phyloP scores from a whole-genome alignment of 345 rosid genomes.

The Gossypium arboreum region DNA sequence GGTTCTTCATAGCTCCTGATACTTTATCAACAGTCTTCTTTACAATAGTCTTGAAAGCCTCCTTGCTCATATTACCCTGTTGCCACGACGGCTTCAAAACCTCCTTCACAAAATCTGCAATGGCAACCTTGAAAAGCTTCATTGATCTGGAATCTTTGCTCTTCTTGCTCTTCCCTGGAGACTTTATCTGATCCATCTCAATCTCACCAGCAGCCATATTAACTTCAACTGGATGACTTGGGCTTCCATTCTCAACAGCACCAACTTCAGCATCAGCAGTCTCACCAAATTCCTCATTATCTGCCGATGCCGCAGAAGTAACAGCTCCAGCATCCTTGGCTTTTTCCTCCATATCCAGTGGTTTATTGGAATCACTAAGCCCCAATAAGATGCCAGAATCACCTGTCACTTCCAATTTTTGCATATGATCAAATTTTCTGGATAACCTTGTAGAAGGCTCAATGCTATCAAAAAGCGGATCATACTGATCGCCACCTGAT shows the following conservation, averaged over 20 bases:
- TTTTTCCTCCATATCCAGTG: slow-evolving; percentile 57
- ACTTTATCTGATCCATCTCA: slow-evolving; percentile 58
- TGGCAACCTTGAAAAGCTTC: slow-evolving; percentile 67
- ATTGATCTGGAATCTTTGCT: slow-evolving; percentile 59
- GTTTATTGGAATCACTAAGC: slow-evolving; percentile 43
- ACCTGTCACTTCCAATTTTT: slow-evolving; percentile 39
- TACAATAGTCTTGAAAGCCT: slow-evolving; percentile 86
- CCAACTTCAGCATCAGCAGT: slow-evolving; percentile 61
- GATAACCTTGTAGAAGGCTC: slow-evolving; percentile 50
- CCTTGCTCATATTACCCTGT: slow-evolving; percentile 95
- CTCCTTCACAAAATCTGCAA: slow-evolving; percentile 91
- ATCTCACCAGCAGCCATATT: slow-evolving; percentile 33
- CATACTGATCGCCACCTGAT: slow-evolving; percentile 61
- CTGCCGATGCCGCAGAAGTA: slow-evolving; percentile 33
- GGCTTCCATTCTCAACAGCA: slow-evolving; percentile 55
- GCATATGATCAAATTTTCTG: slow-evolving; percentile 33
- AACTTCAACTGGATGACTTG: slow-evolving; percentile 32
- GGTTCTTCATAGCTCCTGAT: slow-evolving; percentile 68
- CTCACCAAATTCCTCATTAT: slow-evolving; percentile 66
- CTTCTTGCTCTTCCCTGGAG: slow-evolving; percentile 48
- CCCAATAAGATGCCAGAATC: slow-evolving; percentile 39
- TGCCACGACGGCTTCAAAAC: slow-evolving; percentile 87
- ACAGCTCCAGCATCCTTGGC: slow-evolving; percentile 37
- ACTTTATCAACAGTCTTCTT: slow-evolving; percentile 92
- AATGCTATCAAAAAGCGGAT: slow-evolving; percentile 81